These are phyloP conservation scores for Jatropha multifida DNA, from an alignment of 441 rosid genomes.

Conservation along the genomic window DNA sequence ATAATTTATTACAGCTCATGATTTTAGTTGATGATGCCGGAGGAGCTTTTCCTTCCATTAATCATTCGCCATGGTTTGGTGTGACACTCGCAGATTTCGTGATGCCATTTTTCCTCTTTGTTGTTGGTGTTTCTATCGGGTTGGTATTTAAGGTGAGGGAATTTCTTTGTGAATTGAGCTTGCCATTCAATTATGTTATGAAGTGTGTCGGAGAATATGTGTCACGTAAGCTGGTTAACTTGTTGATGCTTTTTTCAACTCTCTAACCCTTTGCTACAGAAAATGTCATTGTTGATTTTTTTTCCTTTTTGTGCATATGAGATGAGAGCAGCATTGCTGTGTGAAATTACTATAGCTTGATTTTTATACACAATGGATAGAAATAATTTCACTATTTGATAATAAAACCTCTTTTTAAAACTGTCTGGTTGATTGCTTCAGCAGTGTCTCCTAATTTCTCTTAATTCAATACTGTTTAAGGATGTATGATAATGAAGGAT, in stretches of 20 bases:
- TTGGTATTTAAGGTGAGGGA: slow-evolving; percentile 45
- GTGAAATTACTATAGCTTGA: neutral
- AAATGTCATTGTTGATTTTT: neutral
- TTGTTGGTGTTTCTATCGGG: slow-evolving; percentile 55
- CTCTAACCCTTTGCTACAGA: neutral
- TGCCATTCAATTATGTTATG: neutral
- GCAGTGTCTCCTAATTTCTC: too few relatives aligned
- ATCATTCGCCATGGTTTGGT: slow-evolving; percentile 68
- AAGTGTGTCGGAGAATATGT: neutral
- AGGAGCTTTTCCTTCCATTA: slow-evolving; percentile 57
- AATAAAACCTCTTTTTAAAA: neutral
- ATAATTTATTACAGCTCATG: slow-evolving; percentile 45
- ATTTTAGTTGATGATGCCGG: slow-evolving; percentile 67
- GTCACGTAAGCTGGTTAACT: neutral
- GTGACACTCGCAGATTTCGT: slow-evolving; percentile 61
- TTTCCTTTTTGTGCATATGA: neutral
- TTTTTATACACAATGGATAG: neutral
- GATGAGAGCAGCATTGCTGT: neutral
- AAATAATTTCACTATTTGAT: neutral
- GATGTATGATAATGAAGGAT: neutral
- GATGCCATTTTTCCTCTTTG: slow-evolving; percentile 61
- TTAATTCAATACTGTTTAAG: neutral
- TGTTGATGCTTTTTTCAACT: neutral
- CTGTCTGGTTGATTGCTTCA: neutral
- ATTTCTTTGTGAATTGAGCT: slow-evolving; percentile 4